Evolutionary conservation across 805 yeast species (phyloP).

Genomic region (Saturnispora serradocipensis): DNA sequence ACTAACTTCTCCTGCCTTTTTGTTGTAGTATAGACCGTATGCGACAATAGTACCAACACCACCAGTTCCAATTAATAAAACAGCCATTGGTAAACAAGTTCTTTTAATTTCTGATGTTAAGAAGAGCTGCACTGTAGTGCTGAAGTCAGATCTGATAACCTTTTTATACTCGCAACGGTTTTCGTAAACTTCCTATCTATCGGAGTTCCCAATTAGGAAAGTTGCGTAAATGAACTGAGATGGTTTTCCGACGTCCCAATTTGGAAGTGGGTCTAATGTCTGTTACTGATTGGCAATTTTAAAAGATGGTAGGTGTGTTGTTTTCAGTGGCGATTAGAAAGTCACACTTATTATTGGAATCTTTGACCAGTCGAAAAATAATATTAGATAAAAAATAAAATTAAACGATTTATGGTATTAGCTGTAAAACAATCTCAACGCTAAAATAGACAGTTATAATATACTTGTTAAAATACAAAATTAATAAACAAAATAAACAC

Average conservation of each 20-base stretch:
- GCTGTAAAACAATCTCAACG: background rate
- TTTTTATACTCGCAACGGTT: background rate
- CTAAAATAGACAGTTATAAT: background rate
- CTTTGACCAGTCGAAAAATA: too few relatives aligned
- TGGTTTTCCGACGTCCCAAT: background rate
- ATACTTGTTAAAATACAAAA: background rate
- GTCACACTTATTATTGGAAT: too few relatives aligned
- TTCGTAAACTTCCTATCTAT: background rate
- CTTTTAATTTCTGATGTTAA: background rate
- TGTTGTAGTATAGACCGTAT: conserved; percentile 41
- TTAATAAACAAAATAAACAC: conserved; percentile 2
- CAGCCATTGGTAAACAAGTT: background rate
- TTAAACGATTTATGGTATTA: too few relatives aligned
- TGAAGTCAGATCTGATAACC: background rate
- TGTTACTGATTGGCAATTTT: background rate
- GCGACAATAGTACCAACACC: conserved; percentile 80
- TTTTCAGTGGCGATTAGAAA: background rate
- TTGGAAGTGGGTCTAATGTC: background rate
- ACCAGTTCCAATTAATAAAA: conserved; percentile 61
- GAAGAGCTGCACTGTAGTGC: background rate
- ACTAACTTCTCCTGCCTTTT: conserved; percentile 42
- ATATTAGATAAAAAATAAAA: too few relatives aligned
- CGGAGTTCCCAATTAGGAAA: conserved; percentile 2
- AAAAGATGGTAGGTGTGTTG: background rate
- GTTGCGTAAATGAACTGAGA: background rate